Conservation (phyloP, 2,329 filamentous ascomycete species). For the Fusarium marasasianum region DNA sequence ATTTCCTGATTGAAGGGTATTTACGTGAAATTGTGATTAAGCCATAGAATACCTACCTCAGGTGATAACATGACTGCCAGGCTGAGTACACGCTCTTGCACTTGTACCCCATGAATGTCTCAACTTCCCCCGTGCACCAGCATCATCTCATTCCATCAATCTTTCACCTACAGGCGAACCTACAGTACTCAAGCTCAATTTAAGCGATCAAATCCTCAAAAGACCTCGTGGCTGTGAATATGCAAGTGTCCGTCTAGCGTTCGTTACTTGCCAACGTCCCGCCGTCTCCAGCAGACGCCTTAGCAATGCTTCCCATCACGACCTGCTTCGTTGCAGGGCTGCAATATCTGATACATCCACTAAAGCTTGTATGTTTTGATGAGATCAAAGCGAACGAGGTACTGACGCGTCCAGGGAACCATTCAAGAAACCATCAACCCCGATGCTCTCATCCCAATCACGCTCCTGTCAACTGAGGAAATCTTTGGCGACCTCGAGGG, state of each 20-base stretch:
- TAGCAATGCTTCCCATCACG: slow-evolving; percentile 45
- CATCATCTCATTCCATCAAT: not conserved
- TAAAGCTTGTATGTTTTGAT: slow-evolving; percentile 45
- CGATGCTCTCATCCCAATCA: slow-evolving; percentile 53
- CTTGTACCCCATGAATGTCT: not conserved
- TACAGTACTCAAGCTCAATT: not conserved
- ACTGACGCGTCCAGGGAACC: slow-evolving; percentile 45
- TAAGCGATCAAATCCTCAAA: accelerated
- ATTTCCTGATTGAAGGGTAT: not conserved
- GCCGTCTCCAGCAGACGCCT: not conserved
- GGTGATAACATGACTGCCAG: not conserved
- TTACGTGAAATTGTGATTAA: not conserved
- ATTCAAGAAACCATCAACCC: slow-evolving; percentile 55
- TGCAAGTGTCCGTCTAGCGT: slow-evolving; percentile 12
- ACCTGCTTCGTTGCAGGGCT: slow-evolving; percentile 51
- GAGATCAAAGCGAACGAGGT: not conserved
- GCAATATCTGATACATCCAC: slow-evolving; percentile 53
- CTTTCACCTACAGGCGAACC: not conserved
- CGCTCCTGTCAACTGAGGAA: slow-evolving; percentile 51
- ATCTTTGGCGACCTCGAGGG: slow-evolving; percentile 50
- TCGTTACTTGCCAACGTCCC: not conserved
- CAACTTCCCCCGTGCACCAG: slow-evolving; percentile 8
- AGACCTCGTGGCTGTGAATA: not conserved
- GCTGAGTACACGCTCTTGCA: not conserved
- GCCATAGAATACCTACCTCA: not conserved